Evolutionary conservation across 208 protist species (phyloP).

Genomic region (Leishmania major): DNA sequence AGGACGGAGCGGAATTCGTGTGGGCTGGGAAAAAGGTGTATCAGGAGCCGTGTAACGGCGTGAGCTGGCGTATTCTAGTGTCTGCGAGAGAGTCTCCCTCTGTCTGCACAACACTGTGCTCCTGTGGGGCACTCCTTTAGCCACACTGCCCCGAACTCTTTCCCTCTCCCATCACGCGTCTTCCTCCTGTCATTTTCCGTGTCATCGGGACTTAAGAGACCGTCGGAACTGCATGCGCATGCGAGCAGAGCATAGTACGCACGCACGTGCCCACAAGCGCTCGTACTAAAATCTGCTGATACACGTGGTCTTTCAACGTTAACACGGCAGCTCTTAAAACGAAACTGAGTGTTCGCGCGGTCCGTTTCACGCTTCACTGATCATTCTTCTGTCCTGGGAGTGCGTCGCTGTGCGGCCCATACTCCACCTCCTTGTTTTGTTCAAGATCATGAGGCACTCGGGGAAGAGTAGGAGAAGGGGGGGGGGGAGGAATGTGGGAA

Average conservation of each 20-base stretch:
- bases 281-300: not conserved
- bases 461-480: not conserved
- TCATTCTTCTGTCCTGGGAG: not conserved
- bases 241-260: not conserved
- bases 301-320: too few species aligned
- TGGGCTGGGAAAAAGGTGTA: not conserved
- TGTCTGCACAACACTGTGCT: not conserved
- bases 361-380: too few species aligned
- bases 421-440: not conserved
- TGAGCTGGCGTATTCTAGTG: not conserved
- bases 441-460: not conserved
- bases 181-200: not conserved
- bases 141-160: not conserved
- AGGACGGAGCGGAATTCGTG: not conserved
- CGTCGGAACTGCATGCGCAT: not conserved
- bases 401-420: not conserved
- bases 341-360: not conserved
- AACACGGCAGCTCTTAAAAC: not conserved
- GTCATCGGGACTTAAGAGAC: not conserved
- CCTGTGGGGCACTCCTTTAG: not conserved
- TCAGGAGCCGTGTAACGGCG: not conserved
- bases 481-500: not conserved
- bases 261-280: not conserved
- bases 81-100: not conserved
- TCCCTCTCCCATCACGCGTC: not conserved